Evolutionary conservation across 228 moss, liverwort and hornwort genomes (phyloP), one percentile per base, ranked within the genome.

Genomic region (Sphagnum magellanicum): DNA sequence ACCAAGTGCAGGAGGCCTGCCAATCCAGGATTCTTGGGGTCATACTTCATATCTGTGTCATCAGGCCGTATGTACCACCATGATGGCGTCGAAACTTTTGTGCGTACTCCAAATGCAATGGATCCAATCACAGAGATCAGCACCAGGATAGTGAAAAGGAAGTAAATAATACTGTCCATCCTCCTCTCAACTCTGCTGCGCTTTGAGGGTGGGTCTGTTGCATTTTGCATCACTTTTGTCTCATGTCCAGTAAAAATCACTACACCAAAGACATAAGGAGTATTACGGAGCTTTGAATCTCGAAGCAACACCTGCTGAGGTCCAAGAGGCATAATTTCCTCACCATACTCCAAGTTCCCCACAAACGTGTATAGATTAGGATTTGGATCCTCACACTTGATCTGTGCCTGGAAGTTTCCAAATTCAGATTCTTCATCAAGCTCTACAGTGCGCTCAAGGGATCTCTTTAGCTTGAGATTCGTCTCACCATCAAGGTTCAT

Each of bases 401-500:
- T 69, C 65, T 50, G 74, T 0, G 75, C 98, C 0, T 89, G 78
- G 48, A 98, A 98, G 64, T 76, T 73, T 12, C 64, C 73, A 52
- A 94, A 81, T 68, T 98, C 92, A 4, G 60, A 70, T 50, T 89
- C 90, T 50, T 92, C 98, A 63, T 98, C 98, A 6, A 98, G 75
- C 16, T 98, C 98, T 10, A 92, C 89, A 49, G 98, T 98, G 8
- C 87, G 79, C 63, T 98, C 98, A 17, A 98, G 63, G 5, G 98
- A 92, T 70, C 82, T 94, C 65, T 94, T 98, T 61, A 98, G 61
- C 59, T 98, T 98, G 72, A 98, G 53, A 52, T 98, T 98, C 0
- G 98, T 98, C 79, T 98, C 98, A 13, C 98, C 98, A 61, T 98
- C 98, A 50, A 98, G 77, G 68, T 98, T 98, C 98, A 98, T 94